Evolutionary conservation across 164 flowering plant genomes (phyloP).

Genomic region (Tetracentron sinense): DNA sequence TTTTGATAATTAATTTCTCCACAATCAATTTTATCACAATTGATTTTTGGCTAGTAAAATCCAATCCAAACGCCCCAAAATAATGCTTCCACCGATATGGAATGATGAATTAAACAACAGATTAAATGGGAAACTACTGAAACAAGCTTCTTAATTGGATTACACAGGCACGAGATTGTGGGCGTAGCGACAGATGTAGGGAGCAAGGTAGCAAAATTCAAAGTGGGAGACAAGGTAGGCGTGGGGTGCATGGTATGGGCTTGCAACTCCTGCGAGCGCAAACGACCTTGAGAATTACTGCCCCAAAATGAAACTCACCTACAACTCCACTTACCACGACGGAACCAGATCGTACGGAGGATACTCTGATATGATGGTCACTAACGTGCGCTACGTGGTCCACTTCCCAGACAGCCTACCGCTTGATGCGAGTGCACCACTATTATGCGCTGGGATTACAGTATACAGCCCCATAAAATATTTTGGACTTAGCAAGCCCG

Average conservation of each 20-base stretch:
- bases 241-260: conserved; percentile 57
- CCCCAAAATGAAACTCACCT: conserved; percentile 30
- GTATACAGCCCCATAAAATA: conserved; percentile 50
- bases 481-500: conserved; percentile 33
- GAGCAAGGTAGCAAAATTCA: conserved; percentile 37
- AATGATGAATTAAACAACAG: too few relatives aligned
- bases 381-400: conserved; percentile 28
- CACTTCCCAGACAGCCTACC: conserved; percentile 18
- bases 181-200: conserved; percentile 56
- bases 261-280: conserved; percentile 37
- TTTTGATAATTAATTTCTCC: too few relatives aligned
- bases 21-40: too few relatives aligned
- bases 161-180: conserved; percentile 58
- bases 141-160: too few relatives aligned
- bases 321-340: conserved; percentile 23
- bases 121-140: too few relatives aligned
- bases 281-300: conserved; percentile 50
- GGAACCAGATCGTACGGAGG: conserved; percentile 51
- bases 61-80: too few relatives aligned
- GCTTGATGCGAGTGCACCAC: conserved; percentile 34
- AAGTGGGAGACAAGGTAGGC: conserved; percentile 53
- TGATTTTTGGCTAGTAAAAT: too few relatives aligned
- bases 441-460: conserved; percentile 49
- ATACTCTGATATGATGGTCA: conserved; percentile 37
- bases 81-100: too few relatives aligned